A percentile compares a stretch with the other conserved stretches of the same genome.
phyloP scores from a whole-genome alignment of 139 green algal species.

The Closterium sp. region DNA sequence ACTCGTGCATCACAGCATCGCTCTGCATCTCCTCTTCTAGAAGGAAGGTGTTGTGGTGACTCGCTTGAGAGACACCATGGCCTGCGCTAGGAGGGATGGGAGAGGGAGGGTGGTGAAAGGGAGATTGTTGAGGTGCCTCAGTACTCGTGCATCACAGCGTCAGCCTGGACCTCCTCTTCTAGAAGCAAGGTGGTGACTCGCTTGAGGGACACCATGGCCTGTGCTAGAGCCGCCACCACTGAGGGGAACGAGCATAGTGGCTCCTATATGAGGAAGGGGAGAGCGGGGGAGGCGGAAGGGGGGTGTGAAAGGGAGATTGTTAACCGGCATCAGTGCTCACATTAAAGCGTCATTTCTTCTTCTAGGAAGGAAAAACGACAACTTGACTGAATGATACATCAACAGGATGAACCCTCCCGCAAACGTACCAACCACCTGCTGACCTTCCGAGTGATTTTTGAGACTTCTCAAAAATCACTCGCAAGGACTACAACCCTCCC shows the following conservation, averaged over 20 bases:
- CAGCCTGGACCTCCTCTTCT: neutral
- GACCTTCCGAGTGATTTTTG: no score
- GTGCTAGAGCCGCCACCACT: neutral
- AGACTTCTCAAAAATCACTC: no score
- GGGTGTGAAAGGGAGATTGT: no score
- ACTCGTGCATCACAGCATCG: neutral
- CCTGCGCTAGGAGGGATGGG: neutral
- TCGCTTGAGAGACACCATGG: slow-evolving; percentile 28
- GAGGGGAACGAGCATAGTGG: slow-evolving; percentile 13
- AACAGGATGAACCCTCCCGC: no score
- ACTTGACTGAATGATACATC: no score
- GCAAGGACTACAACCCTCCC: no score
- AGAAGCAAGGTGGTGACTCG: neutral
- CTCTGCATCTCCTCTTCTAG: neutral
- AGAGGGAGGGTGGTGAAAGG: no score
- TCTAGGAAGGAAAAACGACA: slow-evolving; percentile 6
- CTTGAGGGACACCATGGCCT: slow-evolving; percentile 37
- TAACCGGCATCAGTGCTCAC: no score
- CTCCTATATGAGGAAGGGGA: neutral
- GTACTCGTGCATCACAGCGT: no score
- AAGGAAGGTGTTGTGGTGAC: slow-evolving; percentile 16
- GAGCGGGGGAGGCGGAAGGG: no score
- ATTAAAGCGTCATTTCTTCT: slow-evolving; percentile 5
- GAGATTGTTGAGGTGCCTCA: no score
- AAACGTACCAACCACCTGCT: no score